Conservation (phyloP, 371 early-diverging fungal genomes). For the Apophysomyces variabilis region DNA sequence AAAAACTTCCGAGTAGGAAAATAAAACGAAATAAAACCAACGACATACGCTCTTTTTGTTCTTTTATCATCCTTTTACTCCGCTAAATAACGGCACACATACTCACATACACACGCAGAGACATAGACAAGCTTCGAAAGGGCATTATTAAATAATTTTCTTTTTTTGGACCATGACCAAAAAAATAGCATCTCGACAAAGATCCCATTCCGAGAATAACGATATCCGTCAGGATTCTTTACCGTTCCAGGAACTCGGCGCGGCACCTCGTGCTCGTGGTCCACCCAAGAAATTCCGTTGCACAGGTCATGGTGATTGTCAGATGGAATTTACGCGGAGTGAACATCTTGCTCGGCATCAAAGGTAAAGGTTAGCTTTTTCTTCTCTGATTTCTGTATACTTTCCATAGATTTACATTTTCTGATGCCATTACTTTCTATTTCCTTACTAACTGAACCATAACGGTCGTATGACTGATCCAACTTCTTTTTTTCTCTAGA, state of each 20-base stretch:
- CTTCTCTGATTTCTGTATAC: no score
- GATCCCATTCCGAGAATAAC: neutral
- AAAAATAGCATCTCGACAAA: neutral
- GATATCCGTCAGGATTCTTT: neutral
- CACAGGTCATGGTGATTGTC: constrained; percentile 55
- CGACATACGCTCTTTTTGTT: neutral
- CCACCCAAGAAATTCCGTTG: constrained; percentile 38
- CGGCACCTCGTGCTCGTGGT: neutral
- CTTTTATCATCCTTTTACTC: neutral
- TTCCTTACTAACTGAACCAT: neutral
- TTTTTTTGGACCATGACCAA: neutral
- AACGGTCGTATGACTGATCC: no score
- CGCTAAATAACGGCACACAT: neutral
- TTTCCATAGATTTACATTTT: neutral
- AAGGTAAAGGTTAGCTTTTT: constrained; percentile 19
- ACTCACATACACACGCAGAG: neutral
- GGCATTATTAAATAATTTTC: no score
- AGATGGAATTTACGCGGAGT: constrained; percentile 59
- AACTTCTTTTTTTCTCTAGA: constrained; percentile 18
- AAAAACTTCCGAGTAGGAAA: constrained; percentile 11
- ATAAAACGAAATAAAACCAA: neutral
- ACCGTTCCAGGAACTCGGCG: neutral
- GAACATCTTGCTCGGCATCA: constrained; percentile 58
- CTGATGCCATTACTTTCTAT: neutral
- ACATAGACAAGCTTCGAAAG: neutral